These are phyloP conservation scores for Lanmaoa rubissima DNA, from an alignment of 768 basidiomycete species.

Conservation along the genomic window DNA sequence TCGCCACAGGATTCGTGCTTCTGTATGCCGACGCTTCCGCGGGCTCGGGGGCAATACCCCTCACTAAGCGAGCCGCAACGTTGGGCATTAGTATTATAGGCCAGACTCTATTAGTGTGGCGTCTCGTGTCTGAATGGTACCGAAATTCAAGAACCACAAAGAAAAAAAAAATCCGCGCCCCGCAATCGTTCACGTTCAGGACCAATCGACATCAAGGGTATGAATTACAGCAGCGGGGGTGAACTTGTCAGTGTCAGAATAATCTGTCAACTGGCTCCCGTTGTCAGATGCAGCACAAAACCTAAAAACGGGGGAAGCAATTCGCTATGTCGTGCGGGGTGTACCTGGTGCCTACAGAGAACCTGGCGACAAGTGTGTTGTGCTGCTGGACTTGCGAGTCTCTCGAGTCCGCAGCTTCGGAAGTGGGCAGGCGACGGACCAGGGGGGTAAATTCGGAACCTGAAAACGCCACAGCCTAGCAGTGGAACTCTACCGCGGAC, in stretches of 20 bases:
- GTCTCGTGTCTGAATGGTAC: background rate
- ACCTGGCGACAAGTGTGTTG: background rate
- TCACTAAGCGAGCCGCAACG: background rate
- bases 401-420: too few relatives aligned
- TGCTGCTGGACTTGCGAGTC: too few relatives aligned
- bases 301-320: background rate
- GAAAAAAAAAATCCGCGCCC: background rate
- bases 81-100: background rate
- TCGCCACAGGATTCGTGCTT: background rate
- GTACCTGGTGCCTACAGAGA: constrained; percentile 1
- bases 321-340: background rate
- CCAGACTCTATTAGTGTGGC: background rate
- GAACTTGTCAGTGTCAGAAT: background rate
- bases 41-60: background rate
- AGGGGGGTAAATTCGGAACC: background rate
- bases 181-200: background rate
- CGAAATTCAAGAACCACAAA: background rate
- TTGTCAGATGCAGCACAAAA: background rate
- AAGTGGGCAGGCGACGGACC: too few relatives aligned
- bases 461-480: background rate
- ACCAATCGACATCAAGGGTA: background rate
- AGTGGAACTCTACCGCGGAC: background rate
- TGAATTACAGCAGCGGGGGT: background rate
- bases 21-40: background rate
- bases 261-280: background rate